Evolutionary conservation across 441 rosid species (phyloP).

Genomic region (Capsella rubella): DNA sequence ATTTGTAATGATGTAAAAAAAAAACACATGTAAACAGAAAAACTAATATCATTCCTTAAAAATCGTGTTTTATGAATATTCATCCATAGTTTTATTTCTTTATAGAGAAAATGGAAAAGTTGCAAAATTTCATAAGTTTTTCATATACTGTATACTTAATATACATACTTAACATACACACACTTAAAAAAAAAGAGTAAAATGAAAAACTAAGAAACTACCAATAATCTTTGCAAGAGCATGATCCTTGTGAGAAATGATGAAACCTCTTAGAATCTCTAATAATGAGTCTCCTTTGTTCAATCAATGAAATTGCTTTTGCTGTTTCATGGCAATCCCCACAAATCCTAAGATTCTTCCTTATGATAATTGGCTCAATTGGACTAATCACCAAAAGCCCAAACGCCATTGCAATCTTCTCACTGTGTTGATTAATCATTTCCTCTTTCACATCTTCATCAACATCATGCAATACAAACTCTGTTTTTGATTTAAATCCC

Average conservation of each 20-base stretch:
- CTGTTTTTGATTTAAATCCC: slow-evolving; percentile 49
- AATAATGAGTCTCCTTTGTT: slow-evolving; percentile 52
- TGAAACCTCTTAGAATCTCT: slow-evolving; percentile 64
- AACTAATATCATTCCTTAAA: too few species aligned
- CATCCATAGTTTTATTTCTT: too few species aligned
- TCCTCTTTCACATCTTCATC: slow-evolving; percentile 60
- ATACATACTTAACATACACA: too few species aligned
- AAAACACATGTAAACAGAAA: too few species aligned
- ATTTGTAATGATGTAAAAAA: too few species aligned
- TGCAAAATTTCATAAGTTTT: too few species aligned
- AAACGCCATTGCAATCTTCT: slow-evolving; percentile 60
- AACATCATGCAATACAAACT: slow-evolving; percentile 60
- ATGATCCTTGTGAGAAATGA: slow-evolving; percentile 53
- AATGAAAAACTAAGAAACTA: too few species aligned
- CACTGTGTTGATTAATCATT: slow-evolving; percentile 56
- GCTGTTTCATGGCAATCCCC: slow-evolving; percentile 58
- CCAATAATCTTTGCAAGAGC: slow-evolving; percentile 62
- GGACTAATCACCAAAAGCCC: slow-evolving; percentile 53
- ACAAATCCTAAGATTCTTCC: slow-evolving; percentile 59
- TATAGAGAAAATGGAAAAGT: too few species aligned
- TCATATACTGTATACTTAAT: too few species aligned
- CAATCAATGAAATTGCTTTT: slow-evolving; percentile 50
- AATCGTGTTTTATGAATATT: too few species aligned
- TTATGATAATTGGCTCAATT: slow-evolving; percentile 46
- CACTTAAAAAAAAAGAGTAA: too few species aligned